A percentile compares a stretch with the other conserved stretches of the same genome.
Conservation (phyloP, 1,284 basidiomycete species). For the Ganoderma leucocontextum region DNA sequence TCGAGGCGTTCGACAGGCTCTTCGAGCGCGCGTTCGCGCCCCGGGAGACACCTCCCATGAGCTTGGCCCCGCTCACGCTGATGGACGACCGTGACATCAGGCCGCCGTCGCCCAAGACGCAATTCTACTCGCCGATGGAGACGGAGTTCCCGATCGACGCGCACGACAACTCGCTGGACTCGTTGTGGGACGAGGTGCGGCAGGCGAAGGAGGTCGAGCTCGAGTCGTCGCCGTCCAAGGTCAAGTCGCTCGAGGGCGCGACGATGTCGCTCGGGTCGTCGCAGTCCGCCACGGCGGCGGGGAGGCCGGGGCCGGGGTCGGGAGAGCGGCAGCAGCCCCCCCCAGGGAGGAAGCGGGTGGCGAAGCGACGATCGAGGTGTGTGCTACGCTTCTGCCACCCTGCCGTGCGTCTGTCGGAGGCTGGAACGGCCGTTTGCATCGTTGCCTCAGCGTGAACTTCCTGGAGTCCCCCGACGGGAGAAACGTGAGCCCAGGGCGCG, state of each 20-base stretch:
- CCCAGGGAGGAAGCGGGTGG: constrained; percentile 23
- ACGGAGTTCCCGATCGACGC: constrained; percentile 25
- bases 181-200: constrained; percentile 69
- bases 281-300: constrained; percentile 32
- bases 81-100: constrained; percentile 18
- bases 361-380: constrained; percentile 37
- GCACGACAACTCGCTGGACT: constrained; percentile 52
- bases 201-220: constrained; percentile 68
- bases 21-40: constrained; percentile 35
- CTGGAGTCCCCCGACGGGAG: constrained; percentile 72
- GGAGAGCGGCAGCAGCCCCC: constrained; percentile 30
- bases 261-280: constrained; percentile 6
- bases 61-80: constrained; percentile 14
- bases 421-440: constrained; percentile 10
- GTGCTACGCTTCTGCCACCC: constrained; percentile 33
- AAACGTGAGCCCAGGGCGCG: constrained; percentile 50
- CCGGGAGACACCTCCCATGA: constrained; percentile 21
- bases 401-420: constrained; percentile 1
- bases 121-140: constrained; percentile 33
- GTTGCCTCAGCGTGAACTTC: constrained; percentile 60
- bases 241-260: constrained; percentile 62
- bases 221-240: constrained; percentile 70
- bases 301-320: constrained; percentile 33
- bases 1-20: constrained; percentile 35
- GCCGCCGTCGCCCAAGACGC: constrained; percentile 35